Evolutionary conservation across 306 rosid species (phyloP).

Genomic region (Comarum palustre): DNA sequence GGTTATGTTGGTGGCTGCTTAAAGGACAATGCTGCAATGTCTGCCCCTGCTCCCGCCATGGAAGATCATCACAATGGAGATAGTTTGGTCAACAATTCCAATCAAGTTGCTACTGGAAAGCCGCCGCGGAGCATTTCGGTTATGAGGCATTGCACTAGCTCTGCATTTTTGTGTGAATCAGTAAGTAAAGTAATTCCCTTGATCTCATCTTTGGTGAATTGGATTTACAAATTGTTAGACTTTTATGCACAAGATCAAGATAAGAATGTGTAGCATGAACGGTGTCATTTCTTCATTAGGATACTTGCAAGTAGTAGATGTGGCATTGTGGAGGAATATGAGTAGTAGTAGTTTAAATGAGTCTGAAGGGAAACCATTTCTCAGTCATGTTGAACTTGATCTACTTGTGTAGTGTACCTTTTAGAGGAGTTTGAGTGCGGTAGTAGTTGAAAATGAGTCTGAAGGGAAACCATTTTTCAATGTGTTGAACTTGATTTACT

Average conservation of each 20-base stretch:
- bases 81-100: slow-evolving; percentile 30
- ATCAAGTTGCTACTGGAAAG: slow-evolving; percentile 33
- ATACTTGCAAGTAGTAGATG: background rate
- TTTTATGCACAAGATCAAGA: background rate
- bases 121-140: slow-evolving; percentile 54
- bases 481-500: background rate
- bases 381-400: background rate
- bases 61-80: slow-evolving; percentile 54
- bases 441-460: background rate
- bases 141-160: slow-evolving; percentile 51
- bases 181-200: slow-evolving; percentile 32
- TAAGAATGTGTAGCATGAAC: background rate
- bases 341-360: background rate
- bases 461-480: background rate
- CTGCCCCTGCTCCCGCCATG: slow-evolving; percentile 16
- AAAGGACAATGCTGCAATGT: slow-evolving; percentile 16
- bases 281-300: background rate
- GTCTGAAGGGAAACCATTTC: background rate
- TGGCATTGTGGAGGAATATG: slow-evolving; percentile 5
- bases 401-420: too few relatives aligned
- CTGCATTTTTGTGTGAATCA: slow-evolving; percentile 47
- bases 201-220: background rate
- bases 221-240: background rate
- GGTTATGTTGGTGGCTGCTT: slow-evolving; percentile 28
- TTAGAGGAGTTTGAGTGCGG: background rate